These are phyloP conservation scores for Lactifluus rugatus DNA, from an alignment of 768 basidiomycete species.

Conservation along the genomic window DNA sequence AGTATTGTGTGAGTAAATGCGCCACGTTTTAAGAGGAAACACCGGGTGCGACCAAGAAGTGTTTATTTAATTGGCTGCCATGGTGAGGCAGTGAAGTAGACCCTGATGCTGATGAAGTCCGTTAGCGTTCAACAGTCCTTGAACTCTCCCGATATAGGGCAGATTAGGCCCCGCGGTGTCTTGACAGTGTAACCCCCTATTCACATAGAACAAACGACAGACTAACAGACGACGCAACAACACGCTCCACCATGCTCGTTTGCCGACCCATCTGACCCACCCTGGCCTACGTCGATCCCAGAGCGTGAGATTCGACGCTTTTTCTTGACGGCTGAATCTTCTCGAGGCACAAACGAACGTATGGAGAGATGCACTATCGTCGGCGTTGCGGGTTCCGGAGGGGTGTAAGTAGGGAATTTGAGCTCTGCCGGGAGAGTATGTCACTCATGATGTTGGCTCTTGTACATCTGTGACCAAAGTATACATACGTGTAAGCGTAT, in stretches of 20 bases:
- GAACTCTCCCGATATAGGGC: too few species aligned
- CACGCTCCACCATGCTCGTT: conserved; percentile 24
- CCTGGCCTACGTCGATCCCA: conserved; percentile 13
- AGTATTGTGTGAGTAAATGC: neutral
- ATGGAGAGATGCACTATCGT: conserved; percentile 75
- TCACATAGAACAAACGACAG: neutral
- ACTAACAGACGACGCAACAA: conserved; percentile 33
- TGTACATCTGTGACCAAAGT: neutral
- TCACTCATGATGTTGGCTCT: neutral
- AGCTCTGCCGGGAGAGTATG: conserved; percentile 21
- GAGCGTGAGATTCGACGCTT: conserved; percentile 37
- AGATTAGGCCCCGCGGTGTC: neutral
- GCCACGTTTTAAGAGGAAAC: neutral
- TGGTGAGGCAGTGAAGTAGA: neutral
- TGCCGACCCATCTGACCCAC: neutral
- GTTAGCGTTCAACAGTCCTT: neutral
- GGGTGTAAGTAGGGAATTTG: conserved; percentile 25
- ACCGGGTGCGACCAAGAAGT: neutral
- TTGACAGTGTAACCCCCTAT: neutral
- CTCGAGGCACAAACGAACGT: conserved; percentile 44
- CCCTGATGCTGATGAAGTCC: neutral
- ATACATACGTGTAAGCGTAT: conserved; percentile 54
- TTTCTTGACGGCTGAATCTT: conserved; percentile 41
- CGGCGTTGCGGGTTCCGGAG: conserved; percentile 28
- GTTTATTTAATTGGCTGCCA: neutral